These are phyloP conservation scores for Sugiyamaella xylanicola DNA, from an alignment of 1,139 yeast species.

Conservation along the genomic window DNA sequence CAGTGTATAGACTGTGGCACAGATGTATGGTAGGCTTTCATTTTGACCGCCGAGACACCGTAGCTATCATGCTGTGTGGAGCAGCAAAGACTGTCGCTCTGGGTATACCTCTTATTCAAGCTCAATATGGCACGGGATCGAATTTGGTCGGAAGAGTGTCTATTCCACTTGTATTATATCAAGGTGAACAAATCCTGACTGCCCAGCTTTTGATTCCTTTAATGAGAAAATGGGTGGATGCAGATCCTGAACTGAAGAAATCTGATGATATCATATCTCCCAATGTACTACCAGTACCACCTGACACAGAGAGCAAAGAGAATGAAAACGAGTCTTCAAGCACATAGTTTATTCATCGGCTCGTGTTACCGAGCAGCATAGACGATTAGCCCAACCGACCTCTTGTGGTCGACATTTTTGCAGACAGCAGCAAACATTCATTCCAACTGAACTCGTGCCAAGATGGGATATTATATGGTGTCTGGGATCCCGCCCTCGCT, in stretches of 20 bases:
- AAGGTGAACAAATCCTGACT: slow-evolving; percentile 79
- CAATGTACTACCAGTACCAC: neutral
- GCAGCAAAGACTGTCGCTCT: slow-evolving; percentile 93
- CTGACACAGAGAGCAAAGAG: neutral
- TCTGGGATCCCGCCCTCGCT: neutral
- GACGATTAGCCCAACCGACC: too few species aligned
- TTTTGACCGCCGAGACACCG: slow-evolving; percentile 69
- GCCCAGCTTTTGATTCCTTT: slow-evolving; percentile 70
- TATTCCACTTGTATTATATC: slow-evolving; percentile 81
- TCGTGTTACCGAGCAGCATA: too few species aligned
- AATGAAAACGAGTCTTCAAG: neutral
- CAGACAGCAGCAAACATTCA: too few species aligned
- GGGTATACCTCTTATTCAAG: slow-evolving; percentile 77
- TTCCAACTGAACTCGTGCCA: too few species aligned
- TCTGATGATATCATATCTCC: slow-evolving; percentile 4
- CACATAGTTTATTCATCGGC: neutral
- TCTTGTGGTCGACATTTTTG: too few species aligned
- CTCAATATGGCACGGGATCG: slow-evolving; percentile 72
- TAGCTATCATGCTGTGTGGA: slow-evolving; percentile 81
- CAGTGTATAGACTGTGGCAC: slow-evolving; percentile 46
- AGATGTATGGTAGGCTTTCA: slow-evolving; percentile 55
- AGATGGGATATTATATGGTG: too few species aligned
- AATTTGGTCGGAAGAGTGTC: slow-evolving; percentile 67
- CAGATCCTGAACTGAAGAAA: slow-evolving; percentile 13
- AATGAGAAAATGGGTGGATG: slow-evolving; percentile 63